Evolutionary conservation across 2,329 filamentous ascomycete genomes (phyloP).

Genomic region (Pezicula rhizophila): DNA sequence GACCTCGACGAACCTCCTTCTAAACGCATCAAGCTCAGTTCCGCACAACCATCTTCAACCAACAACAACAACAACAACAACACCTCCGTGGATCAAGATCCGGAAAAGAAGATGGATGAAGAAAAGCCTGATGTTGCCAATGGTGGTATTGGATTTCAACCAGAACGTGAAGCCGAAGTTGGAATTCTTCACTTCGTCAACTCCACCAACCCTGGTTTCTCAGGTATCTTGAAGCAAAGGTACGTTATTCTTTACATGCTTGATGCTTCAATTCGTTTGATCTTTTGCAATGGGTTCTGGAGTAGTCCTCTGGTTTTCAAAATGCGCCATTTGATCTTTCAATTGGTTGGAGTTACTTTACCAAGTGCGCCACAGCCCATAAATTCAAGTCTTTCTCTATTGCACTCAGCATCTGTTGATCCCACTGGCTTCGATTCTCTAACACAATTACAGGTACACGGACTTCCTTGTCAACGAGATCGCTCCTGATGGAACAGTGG

Average conservation of each 20-base stretch:
- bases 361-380: no score
- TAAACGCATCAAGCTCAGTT: conserved; percentile 9
- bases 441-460: conserved; percentile 47
- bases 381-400: no score
- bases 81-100: background rate
- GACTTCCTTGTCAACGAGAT: conserved; percentile 75
- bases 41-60: background rate
- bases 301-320: no score
- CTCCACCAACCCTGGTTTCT: conserved; percentile 50
- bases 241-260: conserved; percentile 22
- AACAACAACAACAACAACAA: conserved; percentile 2
- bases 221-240: conserved; percentile 63
- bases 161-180: conserved; percentile 28
- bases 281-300: background rate
- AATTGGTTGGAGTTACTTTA: no score
- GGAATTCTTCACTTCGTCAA: conserved; percentile 62
- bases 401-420: background rate
- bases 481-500: conserved; percentile 52
- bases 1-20: conserved; percentile 5
- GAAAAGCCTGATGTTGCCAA: background rate
- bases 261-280: conserved; percentile 1
- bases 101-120: background rate
- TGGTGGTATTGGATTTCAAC: conserved; percentile 1
- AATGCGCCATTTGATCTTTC: no score
- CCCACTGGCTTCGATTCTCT: background rate